Conservation (phyloP, 2,329 filamentous ascomycete genomes). For the Gnomoniopsis sp. region DNA sequence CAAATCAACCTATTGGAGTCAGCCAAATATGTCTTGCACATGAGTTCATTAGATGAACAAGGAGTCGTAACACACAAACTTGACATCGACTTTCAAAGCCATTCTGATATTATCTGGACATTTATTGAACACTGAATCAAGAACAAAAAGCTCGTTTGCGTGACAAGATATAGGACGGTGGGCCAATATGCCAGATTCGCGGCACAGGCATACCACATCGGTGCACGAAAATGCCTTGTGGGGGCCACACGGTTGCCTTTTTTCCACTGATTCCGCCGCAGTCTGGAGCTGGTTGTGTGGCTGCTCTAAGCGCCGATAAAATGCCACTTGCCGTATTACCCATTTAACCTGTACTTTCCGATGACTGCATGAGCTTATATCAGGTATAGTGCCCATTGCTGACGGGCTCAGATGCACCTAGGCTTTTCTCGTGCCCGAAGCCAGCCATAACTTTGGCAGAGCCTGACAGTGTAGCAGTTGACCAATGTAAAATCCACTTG, state of each 20-base stretch:
- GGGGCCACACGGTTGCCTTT: not conserved
- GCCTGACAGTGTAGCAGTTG: too few relatives aligned
- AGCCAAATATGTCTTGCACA: not conserved
- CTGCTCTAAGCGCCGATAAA: not conserved
- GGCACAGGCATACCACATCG: too few relatives aligned
- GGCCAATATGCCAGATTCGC: too few relatives aligned
- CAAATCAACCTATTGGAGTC: not conserved
- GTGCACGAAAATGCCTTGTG: not conserved
- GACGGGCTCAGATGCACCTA: not conserved
- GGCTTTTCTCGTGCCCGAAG: not conserved
- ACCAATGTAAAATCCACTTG: too few relatives aligned
- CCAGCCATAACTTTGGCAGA: not conserved
- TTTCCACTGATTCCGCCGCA: not conserved
- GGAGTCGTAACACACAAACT: too few relatives aligned
- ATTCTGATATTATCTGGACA: not conserved
- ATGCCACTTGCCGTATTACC: not conserved
- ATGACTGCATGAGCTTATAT: not conserved
- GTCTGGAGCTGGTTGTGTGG: not conserved
- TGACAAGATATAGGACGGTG: too few relatives aligned
- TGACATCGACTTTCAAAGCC: not conserved
- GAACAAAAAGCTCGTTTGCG: too few relatives aligned
- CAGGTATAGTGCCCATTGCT: not conserved
- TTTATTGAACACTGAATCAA: too few relatives aligned
- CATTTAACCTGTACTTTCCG: not conserved
- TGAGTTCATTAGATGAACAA: too few relatives aligned